phyloP scores from a whole-genome alignment of 176 grass and related monocot genomes.

The Oryza brachyantha region DNA sequence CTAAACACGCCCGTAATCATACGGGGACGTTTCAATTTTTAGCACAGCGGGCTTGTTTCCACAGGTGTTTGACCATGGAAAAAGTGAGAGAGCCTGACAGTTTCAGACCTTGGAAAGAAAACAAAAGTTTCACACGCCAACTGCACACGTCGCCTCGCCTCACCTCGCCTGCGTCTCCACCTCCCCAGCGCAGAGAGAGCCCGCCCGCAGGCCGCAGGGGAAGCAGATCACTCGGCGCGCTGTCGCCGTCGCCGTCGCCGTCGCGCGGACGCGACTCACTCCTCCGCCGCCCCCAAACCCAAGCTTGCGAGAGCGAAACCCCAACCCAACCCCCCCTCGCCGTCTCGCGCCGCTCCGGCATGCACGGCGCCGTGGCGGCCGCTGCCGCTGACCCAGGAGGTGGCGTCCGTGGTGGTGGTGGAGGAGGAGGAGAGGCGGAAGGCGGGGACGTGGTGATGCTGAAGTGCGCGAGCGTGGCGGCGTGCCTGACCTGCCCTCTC shows the following conservation, averaged over 20 bases:
- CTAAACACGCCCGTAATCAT: no score
- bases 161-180: not conserved
- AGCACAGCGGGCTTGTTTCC: no score
- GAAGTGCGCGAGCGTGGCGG: constrained; percentile 38
- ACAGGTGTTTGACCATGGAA: no score
- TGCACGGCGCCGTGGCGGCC: constrained; percentile 19
- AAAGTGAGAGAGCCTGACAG: no score
- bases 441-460: constrained; percentile 38
- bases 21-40: no score
- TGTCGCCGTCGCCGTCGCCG: not conserved
- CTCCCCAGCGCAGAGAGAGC: not conserved
- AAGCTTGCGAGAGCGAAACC: constrained; percentile 3
- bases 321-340: not conserved
- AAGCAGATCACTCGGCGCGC: not conserved
- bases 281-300: not conserved
- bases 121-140: not conserved
- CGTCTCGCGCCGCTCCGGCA: not conserved
- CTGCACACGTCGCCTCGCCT: not conserved
- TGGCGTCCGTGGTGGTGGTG: not conserved
- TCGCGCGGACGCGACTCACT: not conserved
- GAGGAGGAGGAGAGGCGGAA: not conserved
- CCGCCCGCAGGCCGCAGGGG: not conserved
- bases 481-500: constrained; percentile 60
- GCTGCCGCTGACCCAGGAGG: not conserved
- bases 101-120: not conserved